Evolutionary conservation across 2,329 filamentous ascomycete genomes (phyloP).

Genomic region (Phoma sp.): DNA sequence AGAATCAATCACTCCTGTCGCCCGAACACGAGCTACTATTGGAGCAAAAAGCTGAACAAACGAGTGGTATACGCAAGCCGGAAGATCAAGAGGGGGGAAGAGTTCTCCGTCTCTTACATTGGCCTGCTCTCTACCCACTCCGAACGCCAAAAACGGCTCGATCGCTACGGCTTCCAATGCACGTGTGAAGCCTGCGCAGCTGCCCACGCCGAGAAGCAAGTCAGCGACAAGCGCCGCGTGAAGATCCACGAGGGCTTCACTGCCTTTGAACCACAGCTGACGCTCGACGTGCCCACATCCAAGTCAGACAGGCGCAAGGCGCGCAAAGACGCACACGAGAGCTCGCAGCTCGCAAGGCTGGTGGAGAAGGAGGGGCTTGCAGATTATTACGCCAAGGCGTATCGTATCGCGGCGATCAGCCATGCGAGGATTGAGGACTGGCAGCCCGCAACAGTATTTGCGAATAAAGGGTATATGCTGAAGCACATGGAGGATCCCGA

Average conservation of each 20-base stretch:
- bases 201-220: constrained; percentile 16
- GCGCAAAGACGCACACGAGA: constrained; percentile 34
- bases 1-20: constrained; percentile 48
- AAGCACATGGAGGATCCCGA: constrained; percentile 38
- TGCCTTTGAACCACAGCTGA: constrained; percentile 36
- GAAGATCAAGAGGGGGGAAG: constrained; percentile 48
- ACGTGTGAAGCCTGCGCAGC: constrained; percentile 47
- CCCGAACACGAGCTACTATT: constrained; percentile 47
- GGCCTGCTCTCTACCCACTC: constrained; percentile 38
- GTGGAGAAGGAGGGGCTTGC: constrained; percentile 44
- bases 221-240: constrained; percentile 37
- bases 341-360: constrained; percentile 34
- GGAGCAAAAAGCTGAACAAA: constrained; percentile 40
- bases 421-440: constrained; percentile 38
- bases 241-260: constrained; percentile 36
- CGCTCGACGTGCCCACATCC: constrained; percentile 27
- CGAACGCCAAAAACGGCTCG: constrained; percentile 39
- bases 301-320: constrained; percentile 31
- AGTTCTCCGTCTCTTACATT: constrained; percentile 49
- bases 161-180: constrained; percentile 47
- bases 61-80: constrained; percentile 45
- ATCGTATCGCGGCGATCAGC: constrained; percentile 39
- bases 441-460: constrained; percentile 39
- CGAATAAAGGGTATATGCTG: constrained; percentile 39
- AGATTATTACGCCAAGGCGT: constrained; percentile 44